A percentile compares a stretch with the other conserved stretches of the same genome.
Evolutionary conservation across 116 monocot genomes (phyloP).

Genomic region (Iris pallida): DNA sequence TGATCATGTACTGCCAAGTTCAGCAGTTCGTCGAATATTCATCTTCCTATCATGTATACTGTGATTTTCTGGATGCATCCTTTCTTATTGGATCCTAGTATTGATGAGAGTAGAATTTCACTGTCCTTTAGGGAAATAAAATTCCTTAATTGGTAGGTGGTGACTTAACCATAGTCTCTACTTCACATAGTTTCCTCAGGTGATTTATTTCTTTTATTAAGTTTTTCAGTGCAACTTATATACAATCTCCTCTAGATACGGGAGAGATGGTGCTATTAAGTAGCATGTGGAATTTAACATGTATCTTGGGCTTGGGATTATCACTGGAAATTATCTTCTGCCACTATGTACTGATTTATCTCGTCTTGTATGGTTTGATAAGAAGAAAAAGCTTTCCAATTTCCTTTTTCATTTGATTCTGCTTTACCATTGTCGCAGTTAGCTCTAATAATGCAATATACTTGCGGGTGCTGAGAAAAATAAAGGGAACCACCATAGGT

Average conservation of each 20-base stretch:
- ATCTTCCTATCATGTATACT: too few relatives aligned
- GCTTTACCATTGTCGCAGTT: background rate
- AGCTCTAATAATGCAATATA: too few relatives aligned
- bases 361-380: background rate
- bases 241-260: background rate
- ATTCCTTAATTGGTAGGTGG: too few relatives aligned
- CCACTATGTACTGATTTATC: background rate
- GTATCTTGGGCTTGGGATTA: background rate
- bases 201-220: background rate
- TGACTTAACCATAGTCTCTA: too few relatives aligned
- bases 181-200: too few relatives aligned
- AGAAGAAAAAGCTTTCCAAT: background rate
- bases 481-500: too few relatives aligned
- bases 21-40: background rate
- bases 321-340: background rate
- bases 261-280: background rate
- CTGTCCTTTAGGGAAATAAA: too few relatives aligned
- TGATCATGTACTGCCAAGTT: background rate
- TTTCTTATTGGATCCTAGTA: too few relatives aligned
- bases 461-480: too few relatives aligned
- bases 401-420: background rate
- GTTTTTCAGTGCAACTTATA: background rate
- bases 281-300: background rate
- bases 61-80: too few relatives aligned
- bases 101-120: too few relatives aligned